These are phyloP conservation scores for Skeletonema marinoi DNA, from an alignment of 108 stramenopile genomes.

Conservation along the genomic window DNA sequence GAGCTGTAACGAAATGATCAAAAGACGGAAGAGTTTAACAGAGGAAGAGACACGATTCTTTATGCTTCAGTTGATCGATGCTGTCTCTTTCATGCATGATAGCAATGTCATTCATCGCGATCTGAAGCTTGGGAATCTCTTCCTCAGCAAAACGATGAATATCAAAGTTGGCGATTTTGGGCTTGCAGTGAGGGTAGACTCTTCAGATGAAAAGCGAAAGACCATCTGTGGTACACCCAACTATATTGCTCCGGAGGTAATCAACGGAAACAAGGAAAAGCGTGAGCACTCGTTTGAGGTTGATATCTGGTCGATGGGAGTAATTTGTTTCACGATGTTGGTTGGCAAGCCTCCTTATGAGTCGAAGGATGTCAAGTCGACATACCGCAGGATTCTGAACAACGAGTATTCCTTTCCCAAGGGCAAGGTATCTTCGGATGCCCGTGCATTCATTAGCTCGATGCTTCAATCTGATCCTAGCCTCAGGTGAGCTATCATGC, in stretches of 20 bases:
- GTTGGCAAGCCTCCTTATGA: constrained; percentile 99
- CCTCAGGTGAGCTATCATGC: constrained; percentile 53
- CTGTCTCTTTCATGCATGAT: constrained; percentile 90
- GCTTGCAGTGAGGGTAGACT: constrained; percentile 88
- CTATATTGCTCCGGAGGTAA: constrained; percentile 99
- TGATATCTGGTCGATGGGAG: constrained; percentile 98
- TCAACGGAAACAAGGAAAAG: constrained; percentile 85
- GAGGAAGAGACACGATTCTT: constrained; percentile 87
- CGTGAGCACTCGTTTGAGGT: constrained; percentile 96
- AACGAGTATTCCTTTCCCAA: constrained; percentile 95
- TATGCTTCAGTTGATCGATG: constrained; percentile 86
- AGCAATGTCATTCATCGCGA: constrained; percentile 97
- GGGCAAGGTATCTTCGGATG: constrained; percentile 74
- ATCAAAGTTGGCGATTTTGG: constrained; percentile 97
- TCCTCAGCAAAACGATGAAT: constrained; percentile 83
- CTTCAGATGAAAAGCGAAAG: constrained; percentile 86
- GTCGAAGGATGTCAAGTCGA: constrained; percentile 97
- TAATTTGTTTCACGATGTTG: constrained; percentile 95
- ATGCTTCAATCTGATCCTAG: constrained; percentile 92
- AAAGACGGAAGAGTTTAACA: constrained; percentile 85
- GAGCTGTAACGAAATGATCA: constrained; percentile 94
- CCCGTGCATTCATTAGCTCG: constrained; percentile 82
- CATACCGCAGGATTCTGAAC: constrained; percentile 94
- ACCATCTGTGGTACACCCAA: constrained; percentile 99
- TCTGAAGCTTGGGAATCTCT: constrained; percentile 98